phyloP scores from a whole-genome alignment of 208 protist species.

The Wallacemonas collosoma region DNA sequence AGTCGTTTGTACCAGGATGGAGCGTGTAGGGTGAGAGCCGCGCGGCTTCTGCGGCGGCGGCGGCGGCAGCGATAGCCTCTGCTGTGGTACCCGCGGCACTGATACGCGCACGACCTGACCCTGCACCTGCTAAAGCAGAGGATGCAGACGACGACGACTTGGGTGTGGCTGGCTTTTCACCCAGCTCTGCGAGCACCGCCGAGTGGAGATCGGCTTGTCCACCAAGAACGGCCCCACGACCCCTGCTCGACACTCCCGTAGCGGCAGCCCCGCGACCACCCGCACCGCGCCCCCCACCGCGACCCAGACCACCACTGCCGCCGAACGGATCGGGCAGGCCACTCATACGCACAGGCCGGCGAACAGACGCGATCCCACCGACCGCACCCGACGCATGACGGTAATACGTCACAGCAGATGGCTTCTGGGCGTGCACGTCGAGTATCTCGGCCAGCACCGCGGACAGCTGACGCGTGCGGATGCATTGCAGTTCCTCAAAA shows the following conservation, averaged over 20 bases:
- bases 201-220: constrained; percentile 1
- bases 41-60: not conserved
- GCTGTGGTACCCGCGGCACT: not conserved
- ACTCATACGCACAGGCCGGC: constrained; percentile 17
- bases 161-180: not conserved
- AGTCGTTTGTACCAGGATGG: constrained; percentile 55
- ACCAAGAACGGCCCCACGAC: not conserved
- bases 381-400: not conserved
- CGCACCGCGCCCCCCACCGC: not conserved
- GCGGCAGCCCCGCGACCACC: not conserved
- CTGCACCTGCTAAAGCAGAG: no score
- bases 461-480: constrained; percentile 71
- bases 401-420: constrained; percentile 25
- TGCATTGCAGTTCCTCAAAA: constrained; percentile 81
- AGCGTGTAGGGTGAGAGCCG: constrained; percentile 42
- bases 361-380: constrained; percentile 1
- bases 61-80: not conserved
- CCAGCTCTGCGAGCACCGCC: constrained; percentile 2
- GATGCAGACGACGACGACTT: not conserved
- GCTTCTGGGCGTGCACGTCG: constrained; percentile 73
- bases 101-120: not conserved
- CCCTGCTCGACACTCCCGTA: not conserved
- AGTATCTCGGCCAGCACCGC: constrained; percentile 66
- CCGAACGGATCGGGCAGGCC: constrained; percentile 21
- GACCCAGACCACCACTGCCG: not conserved